Evolutionary conservation across 2,329 filamentous ascomycete genomes (phyloP), one percentile per base, ranked within the genome.

Genomic region (Geosmithia morbida): DNA sequence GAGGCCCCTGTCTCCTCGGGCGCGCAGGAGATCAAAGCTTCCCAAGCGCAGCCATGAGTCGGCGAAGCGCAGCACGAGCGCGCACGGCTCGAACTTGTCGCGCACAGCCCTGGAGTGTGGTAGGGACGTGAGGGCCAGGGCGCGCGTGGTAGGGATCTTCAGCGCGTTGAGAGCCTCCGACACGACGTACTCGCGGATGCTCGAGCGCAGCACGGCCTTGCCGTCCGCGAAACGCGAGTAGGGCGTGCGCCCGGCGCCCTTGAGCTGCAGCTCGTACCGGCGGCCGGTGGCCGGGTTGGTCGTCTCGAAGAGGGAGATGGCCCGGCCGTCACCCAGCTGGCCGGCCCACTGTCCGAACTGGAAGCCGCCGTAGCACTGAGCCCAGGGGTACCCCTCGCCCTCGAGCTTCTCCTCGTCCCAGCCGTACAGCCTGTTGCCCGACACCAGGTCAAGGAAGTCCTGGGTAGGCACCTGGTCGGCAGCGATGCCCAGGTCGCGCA

Each of bases 141-240:
- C 92, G 50, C 92, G 73, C 1, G 92, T 98, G 0, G 81, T 85
- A 1, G 90, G 89, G 51, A 98, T 90, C 1, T 77, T 72, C 2
- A 98, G 75, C 1, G 88, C 87, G 61, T 96, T 79, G 42, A 98
- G 75, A 22, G 83, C 81, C 68, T 98, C 92, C 45, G 85, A 94
- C 18, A 94, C 89, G 42, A 98, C 70, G 55, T 92, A 98, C 66
- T 98, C 92, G 51, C 92, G 77, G 55, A 98, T 94, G 58, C 87
- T 94, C 26, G 87, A 94, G 51, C 92, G 73, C 46, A 98, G 69
- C 2, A 98, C 92, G 1, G 92, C 92, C 61, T 92, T 90, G 29
- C 92, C 92, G 61, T 98, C 92, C 20, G 92, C 92, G 55, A 98
- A 98, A 3, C 92, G 83, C 40, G 87, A 94, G 66, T 98, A 98